Evolutionary conservation across 306 rosid species (phyloP).

Genomic region (Amphicarpaea edgeworthii): DNA sequence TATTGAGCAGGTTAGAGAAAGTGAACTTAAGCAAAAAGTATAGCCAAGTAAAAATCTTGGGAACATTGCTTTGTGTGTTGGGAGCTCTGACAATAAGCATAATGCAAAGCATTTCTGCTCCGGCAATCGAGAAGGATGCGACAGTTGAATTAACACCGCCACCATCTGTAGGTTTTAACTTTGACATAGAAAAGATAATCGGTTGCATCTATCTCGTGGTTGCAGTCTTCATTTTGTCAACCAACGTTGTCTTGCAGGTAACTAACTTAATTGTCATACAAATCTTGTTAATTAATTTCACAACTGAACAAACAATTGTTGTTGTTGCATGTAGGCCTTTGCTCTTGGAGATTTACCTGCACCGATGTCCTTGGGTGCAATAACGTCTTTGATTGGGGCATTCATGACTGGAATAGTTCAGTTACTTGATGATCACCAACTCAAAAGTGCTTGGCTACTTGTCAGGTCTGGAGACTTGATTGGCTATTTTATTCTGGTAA

Average conservation of each 20-base stretch:
- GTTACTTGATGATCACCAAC: conserved; percentile 47
- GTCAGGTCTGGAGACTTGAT: conserved; percentile 54
- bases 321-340: conserved; percentile 63
- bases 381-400: conserved; percentile 73
- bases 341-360: conserved; percentile 79
- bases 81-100: conserved; percentile 84
- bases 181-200: conserved; percentile 65
- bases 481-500: conserved; percentile 65
- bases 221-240: conserved; percentile 67
- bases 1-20: conserved; percentile 75
- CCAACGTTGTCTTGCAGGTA: conserved; percentile 77
- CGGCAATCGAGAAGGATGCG: conserved; percentile 11
- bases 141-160: conserved; percentile 17
- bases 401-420: conserved; percentile 58
- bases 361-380: conserved; percentile 73
- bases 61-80: conserved; percentile 75
- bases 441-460: conserved; percentile 54
- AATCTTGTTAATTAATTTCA: conserved; percentile 1
- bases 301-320: neutral
- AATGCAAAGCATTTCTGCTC: conserved; percentile 66
- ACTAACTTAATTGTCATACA: too few relatives aligned
- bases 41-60: conserved; percentile 80
- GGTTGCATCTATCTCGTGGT: conserved; percentile 81
- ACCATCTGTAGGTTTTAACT: conserved; percentile 41
- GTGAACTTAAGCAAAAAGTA: conserved; percentile 60